Percentiles rank a stretch among this genome's conserved stretches.
phyloP scores from a whole-genome alignment of 208 protist species.

The Trypanosoma avium region DNA sequence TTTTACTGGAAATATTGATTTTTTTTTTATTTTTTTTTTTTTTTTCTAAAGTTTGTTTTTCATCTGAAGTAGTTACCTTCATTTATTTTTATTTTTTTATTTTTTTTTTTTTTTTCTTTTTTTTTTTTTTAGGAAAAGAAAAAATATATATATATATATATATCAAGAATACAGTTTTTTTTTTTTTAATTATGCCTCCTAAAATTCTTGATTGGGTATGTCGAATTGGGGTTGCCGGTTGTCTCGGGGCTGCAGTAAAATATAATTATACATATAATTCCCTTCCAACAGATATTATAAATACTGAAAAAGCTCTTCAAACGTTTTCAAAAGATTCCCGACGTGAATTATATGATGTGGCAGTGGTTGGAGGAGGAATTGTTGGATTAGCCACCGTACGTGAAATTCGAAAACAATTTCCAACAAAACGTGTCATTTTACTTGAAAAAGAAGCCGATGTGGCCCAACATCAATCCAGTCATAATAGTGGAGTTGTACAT shows the following conservation, averaged over 20 bases:
- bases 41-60: no score
- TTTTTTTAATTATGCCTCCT: slow-evolving; percentile 6
- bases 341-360: slow-evolving; percentile 83
- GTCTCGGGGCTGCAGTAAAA: slow-evolving; percentile 32
- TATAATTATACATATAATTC: slow-evolving; percentile 55
- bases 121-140: slow-evolving; percentile 22
- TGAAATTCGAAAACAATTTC: slow-evolving; percentile 63
- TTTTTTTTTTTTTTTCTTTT: background rate
- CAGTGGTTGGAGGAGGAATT: slow-evolving; percentile 88
- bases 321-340: slow-evolving; percentile 46
- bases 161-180: background rate
- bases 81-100: background rate
- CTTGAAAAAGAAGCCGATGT: slow-evolving; percentile 88
- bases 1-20: background rate
- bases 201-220: slow-evolving; percentile 24
- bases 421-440: slow-evolving; percentile 74
- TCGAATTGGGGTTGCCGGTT: slow-evolving; percentile 40
- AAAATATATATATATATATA: slow-evolving; percentile 7
- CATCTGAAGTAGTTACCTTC: no score
- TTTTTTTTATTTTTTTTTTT: no score
- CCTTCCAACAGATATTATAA: slow-evolving; percentile 29
- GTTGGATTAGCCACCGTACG: slow-evolving; percentile 80
- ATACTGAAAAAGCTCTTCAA: slow-evolving; percentile 33
- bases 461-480: slow-evolving; percentile 86
- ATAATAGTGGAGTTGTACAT: slow-evolving; percentile 93